Conservation (phyloP, 192 early-diverging fungal genomes). For the Linnemannia hyalina region DNA sequence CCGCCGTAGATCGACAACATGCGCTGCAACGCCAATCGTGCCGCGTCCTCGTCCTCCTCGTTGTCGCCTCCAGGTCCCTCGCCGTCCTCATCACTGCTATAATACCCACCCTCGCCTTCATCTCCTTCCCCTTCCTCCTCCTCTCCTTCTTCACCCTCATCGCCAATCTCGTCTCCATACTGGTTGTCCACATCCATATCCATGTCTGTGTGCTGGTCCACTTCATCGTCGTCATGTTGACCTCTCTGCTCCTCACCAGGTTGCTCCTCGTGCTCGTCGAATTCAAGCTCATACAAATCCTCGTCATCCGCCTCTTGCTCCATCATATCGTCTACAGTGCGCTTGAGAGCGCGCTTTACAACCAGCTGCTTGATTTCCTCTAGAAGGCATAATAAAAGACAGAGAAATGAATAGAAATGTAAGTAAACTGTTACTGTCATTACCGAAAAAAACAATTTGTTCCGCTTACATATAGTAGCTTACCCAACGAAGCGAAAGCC, state of each 20-base stretch:
- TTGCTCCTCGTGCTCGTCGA: slow-evolving; percentile 1
- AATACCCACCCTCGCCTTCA: slow-evolving; percentile 8
- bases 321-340: neutral
- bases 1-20: slow-evolving; percentile 21
- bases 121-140: neutral
- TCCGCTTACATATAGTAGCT: neutral
- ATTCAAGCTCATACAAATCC: neutral
- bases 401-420: neutral
- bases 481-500: slow-evolving; percentile 10
- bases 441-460: neutral
- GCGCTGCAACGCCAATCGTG: slow-evolving; percentile 15
- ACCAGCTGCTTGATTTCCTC: slow-evolving; percentile 27
- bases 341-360: slow-evolving; percentile 10
- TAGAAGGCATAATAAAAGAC: neutral
- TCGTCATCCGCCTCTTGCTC: slow-evolving; percentile 11
- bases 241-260: neutral
- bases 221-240: neutral
- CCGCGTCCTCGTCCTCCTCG: slow-evolving; percentile 24
- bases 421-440: neutral
- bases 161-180: neutral
- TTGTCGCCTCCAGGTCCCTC: slow-evolving; percentile 1
- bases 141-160: neutral
- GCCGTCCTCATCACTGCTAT: slow-evolving; percentile 17
- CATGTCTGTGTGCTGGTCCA: neutral
- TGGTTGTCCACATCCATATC: neutral